A percentile compares a stretch with the other conserved stretches of the same genome.
These are phyloP conservation scores for Rostrohypoxylon terebratum DNA, from an alignment of 495 filamentous ascomycete genomes.

Conservation along the genomic window DNA sequence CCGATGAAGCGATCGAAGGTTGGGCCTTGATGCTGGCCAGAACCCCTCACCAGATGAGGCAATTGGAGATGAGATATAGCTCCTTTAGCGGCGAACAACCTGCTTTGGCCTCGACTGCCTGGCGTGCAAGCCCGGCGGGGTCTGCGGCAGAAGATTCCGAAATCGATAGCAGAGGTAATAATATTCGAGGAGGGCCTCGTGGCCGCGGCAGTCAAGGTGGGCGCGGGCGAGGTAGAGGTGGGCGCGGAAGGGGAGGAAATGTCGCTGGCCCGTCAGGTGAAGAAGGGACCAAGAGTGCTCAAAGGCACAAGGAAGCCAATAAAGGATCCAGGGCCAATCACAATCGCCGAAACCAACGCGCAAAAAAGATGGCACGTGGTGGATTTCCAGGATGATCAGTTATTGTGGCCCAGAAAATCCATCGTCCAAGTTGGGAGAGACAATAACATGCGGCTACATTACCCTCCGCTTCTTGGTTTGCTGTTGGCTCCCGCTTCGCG, in stretches of 20 bases:
- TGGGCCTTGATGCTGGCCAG: slow-evolving; percentile 87
- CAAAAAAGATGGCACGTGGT: slow-evolving; percentile 80
- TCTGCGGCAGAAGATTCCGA: slow-evolving; percentile 61
- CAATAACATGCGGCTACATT: slow-evolving; percentile 5
- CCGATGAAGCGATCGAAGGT: slow-evolving; percentile 93
- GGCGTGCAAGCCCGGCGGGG: slow-evolving; percentile 59
- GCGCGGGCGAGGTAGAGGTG: slow-evolving; percentile 62
- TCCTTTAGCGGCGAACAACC: slow-evolving; percentile 70
- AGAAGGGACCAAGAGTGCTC: slow-evolving; percentile 68
- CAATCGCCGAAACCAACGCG: slow-evolving; percentile 75
- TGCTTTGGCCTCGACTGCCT: slow-evolving; percentile 72
- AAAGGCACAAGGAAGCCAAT: slow-evolving; percentile 72
- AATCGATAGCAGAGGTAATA: slow-evolving; percentile 45
- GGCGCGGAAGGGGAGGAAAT: slow-evolving; percentile 66
- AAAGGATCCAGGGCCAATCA: slow-evolving; percentile 73
- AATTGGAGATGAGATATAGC: slow-evolving; percentile 74
- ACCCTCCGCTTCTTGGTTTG: slow-evolving; percentile 40
- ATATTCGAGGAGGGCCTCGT: slow-evolving; percentile 49
- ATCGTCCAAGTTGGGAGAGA: background rate
- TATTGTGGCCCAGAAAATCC: background rate
- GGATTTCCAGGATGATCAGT: slow-evolving; percentile 63
- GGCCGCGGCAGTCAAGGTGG: slow-evolving; percentile 59
- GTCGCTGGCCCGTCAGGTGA: slow-evolving; percentile 70
- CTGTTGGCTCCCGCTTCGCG: slow-evolving; percentile 20
- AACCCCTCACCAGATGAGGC: slow-evolving; percentile 72